Base-by-base conservation (phyloP, 176 grass and related monocot genomes). In the Eragrostis curvula region DNA sequence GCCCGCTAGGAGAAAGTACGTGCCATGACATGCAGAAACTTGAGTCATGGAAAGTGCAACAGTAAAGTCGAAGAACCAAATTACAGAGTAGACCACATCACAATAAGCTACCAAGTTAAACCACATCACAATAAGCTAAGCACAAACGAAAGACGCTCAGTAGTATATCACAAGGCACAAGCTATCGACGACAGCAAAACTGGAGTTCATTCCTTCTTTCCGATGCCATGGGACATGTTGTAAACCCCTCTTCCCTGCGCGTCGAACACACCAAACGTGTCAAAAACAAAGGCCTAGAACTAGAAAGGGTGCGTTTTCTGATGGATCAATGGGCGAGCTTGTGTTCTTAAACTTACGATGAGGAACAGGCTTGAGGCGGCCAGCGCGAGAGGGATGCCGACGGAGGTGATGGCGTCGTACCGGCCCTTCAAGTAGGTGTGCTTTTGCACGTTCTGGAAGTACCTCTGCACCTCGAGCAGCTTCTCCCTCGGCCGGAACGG, bases 361-460 rank as follows among this genome's bases (percentile, higher is more conserved):
- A 89, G 75, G 48, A 50, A 52, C 40, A 84, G 21, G 57, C 55
- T 68, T 30, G 87, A 60, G 46, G 45, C 61, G 20, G 75, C 76
- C 9, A 84, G 63, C 44, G 81, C 81, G 72, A 84, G 81, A 24
- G 87, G 87, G 60, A 89, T 89, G 12, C 69, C 76, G 16, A 89
- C 69, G 18, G 81, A 89, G 13, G 81, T 89, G 63, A 89, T 48
- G 27, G 46, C 78, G 29, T 89, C 75, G 45, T 74, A 88, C 16
- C 75, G 41, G 11, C 75, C 87, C 72, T 88, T 88, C 49, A 84
- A 3, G 60, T 88, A 83, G 12, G 86, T 88, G 27, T 71, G 80
- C 57, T 73, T 88, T 20, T 83, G 80, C 42, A 73, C 29, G 67
- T 25, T 79, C 80, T 88, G 80, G 69, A 88, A 83, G 49, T 83